These are phyloP conservation scores for Talaromyces stipitatus DNA, from an alignment of 495 filamentous ascomycete species.

Conservation along the genomic window DNA sequence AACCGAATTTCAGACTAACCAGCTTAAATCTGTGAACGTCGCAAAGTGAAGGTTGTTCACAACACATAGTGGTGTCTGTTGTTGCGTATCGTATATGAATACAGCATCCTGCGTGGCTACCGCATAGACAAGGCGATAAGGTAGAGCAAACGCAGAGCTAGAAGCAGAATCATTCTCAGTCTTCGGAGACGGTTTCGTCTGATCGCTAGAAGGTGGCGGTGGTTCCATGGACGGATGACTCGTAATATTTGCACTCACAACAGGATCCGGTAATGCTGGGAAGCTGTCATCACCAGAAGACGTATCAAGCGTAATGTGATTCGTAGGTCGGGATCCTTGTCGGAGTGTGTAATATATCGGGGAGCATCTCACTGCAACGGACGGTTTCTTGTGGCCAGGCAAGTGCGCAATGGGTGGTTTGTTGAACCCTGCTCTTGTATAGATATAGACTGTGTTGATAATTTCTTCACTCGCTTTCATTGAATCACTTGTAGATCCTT, in stretches of 20 bases:
- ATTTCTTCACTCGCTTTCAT: slow-evolving; percentile 72
- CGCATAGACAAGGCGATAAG: slow-evolving; percentile 92
- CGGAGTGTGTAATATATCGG: slow-evolving; percentile 81
- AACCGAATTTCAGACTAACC: slow-evolving; percentile 47
- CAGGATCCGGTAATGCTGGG: slow-evolving; percentile 72
- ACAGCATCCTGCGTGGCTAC: slow-evolving; percentile 96
- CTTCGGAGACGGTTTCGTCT: slow-evolving; percentile 41
- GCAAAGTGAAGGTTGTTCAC: slow-evolving; percentile 97
- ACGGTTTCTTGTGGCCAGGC: slow-evolving; percentile 97
- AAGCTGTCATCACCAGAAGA: slow-evolving; percentile 81
- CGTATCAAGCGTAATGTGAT: slow-evolving; percentile 89
- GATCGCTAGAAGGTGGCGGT: slow-evolving; percentile 47
- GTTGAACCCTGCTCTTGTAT: slow-evolving; percentile 92
- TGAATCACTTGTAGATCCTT: slow-evolving; percentile 57
- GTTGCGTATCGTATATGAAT: slow-evolving; percentile 95
- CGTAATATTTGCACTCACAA: slow-evolving; percentile 52
- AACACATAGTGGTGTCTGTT: slow-evolving; percentile 82
- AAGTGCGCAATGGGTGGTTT: slow-evolving; percentile 97
- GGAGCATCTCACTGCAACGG: slow-evolving; percentile 91
- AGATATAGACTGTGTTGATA: slow-evolving; percentile 97
- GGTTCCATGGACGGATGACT: slow-evolving; percentile 70
- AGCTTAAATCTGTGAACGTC: slow-evolving; percentile 93
- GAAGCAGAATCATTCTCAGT: slow-evolving; percentile 47
- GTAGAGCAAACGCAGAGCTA: slow-evolving; percentile 68
- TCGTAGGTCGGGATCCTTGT: slow-evolving; percentile 58